These are phyloP conservation scores for Juncus inflexus DNA, from an alignment of 176 grass and related monocot species.

Conservation along the genomic window DNA sequence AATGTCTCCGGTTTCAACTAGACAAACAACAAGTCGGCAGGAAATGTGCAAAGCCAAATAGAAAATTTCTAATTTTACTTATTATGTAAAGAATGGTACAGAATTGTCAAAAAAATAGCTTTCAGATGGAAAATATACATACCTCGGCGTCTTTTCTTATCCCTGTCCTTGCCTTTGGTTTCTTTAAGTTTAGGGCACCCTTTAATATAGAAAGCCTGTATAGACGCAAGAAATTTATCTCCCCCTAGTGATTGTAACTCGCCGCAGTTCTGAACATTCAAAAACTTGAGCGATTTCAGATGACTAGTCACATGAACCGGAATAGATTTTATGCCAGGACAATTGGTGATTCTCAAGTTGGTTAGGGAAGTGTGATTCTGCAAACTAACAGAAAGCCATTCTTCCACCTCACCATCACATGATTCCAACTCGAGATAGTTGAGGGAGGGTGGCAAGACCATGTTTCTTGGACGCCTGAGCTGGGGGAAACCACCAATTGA, in stretches of 20 bases:
- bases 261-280: neutral
- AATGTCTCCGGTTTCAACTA: too few species aligned
- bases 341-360: neutral
- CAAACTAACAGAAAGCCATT: conserved; percentile 4
- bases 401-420: conserved; percentile 20
- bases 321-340: neutral
- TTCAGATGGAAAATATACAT: too few species aligned
- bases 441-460: conserved; percentile 26
- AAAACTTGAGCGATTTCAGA: neutral
- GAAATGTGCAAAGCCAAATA: too few species aligned
- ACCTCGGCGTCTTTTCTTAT: too few species aligned
- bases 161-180: neutral
- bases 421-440: neutral
- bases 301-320: neutral
- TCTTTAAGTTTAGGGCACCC: neutral
- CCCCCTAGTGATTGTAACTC: conserved; percentile 4
- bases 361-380: conserved; percentile 20
- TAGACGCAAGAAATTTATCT: neutral
- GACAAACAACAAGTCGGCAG: too few species aligned
- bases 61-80: too few species aligned
- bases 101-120: too few species aligned
- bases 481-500: neutral
- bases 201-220: neutral
- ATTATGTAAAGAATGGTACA: too few species aligned
- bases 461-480: neutral